These are phyloP conservation scores for Diaporthe velutina DNA, from an alignment of 2,329 filamentous ascomycete genomes.

Conservation along the genomic window DNA sequence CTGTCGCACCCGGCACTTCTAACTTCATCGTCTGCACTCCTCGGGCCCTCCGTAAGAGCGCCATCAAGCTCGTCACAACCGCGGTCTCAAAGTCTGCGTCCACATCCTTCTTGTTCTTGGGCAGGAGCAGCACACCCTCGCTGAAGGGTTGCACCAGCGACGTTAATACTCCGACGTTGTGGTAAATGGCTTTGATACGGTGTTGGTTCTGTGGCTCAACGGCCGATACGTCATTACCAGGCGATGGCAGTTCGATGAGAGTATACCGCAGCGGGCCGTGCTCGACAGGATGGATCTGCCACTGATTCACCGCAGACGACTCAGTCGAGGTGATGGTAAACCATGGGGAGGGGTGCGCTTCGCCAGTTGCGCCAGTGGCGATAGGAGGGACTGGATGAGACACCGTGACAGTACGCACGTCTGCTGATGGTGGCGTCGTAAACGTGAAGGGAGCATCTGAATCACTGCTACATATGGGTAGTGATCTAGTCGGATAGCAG, in stretches of 20 bases:
- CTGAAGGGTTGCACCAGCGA: constrained; percentile 4
- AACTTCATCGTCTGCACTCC: neutral
- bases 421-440: neutral
- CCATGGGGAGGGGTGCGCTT: neutral
- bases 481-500: neutral
- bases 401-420: neutral
- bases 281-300: constrained; percentile 17
- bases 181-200: constrained; percentile 9
- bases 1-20: neutral
- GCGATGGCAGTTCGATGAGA: neutral
- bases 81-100: neutral
- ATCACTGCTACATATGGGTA: neutral
- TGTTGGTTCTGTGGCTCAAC: neutral
- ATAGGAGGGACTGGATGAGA: neutral
- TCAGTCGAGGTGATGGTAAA: neutral
- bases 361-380: neutral
- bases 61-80: neutral
- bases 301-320: neutral
- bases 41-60: neutral
- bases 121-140: constrained; percentile 8
- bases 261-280: neutral
- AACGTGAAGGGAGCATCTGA: neutral
- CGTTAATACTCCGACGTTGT: neutral
- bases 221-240: neutral
- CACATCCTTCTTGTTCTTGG: neutral